These are phyloP conservation scores for Corymbia maculata DNA, from an alignment of 345 rosid species.

Conservation along the genomic window DNA sequence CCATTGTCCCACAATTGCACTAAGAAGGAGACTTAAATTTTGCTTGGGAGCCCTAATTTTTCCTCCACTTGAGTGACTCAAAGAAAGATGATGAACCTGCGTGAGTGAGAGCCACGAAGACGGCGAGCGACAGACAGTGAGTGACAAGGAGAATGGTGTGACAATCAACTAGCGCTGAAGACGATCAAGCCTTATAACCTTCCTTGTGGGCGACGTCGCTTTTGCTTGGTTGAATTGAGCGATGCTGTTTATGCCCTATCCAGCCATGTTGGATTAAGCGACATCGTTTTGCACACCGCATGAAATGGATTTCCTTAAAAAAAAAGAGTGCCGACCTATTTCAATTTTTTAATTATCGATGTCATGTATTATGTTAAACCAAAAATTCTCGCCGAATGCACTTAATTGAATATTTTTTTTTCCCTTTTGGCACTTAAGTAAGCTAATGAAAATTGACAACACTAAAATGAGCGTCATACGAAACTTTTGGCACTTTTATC, in stretches of 20 bases:
- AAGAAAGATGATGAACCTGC: neutral
- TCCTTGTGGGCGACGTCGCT: neutral
- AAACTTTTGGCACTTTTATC: neutral
- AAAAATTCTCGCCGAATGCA: neutral
- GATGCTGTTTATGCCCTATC: neutral
- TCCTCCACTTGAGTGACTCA: neutral
- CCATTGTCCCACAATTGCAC: neutral
- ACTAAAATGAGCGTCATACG: rapidly evolving
- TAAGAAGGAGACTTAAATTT: neutral
- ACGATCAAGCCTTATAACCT: neutral
- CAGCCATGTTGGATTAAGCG: neutral
- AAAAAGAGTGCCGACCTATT: too few relatives aligned
- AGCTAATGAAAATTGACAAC: too few relatives aligned
- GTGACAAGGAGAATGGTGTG: neutral
- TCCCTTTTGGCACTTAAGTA: too few relatives aligned
- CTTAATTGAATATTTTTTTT: too few relatives aligned
- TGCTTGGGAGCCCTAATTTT: neutral
- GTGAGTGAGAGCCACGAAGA: neutral
- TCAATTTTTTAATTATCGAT: too few relatives aligned
- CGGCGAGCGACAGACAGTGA: neutral
- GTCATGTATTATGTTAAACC: neutral
- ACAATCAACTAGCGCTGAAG: neutral
- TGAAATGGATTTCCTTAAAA: too few relatives aligned
- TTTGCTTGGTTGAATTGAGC: neutral
- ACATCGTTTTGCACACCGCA: neutral